Evolutionary conservation across 116 monocot genomes (phyloP).

Genomic region (Dioscorea cayenensis): DNA sequence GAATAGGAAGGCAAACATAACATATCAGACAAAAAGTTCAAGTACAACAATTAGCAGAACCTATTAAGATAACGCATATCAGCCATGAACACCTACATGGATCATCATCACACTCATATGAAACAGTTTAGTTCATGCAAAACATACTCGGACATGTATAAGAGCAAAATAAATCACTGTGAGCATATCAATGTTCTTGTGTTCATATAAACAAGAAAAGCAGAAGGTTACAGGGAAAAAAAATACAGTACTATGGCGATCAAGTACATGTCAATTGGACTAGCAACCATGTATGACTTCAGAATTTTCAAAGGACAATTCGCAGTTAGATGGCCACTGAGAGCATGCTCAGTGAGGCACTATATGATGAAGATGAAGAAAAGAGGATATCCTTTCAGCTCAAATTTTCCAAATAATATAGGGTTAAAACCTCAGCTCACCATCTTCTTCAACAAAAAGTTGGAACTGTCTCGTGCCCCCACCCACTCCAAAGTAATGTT

Average conservation of each 20-base stretch:
- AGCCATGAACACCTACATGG: not conserved
- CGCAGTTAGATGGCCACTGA: too few relatives aligned
- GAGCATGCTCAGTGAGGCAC: too few relatives aligned
- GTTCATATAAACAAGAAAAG: too few relatives aligned
- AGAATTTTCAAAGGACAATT: too few relatives aligned
- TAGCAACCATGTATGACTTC: not conserved
- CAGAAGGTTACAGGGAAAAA: not conserved
- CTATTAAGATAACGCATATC: too few relatives aligned
- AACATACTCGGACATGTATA: too few relatives aligned
- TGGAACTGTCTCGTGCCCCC: conserved; percentile 91
- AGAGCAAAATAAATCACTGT: too few relatives aligned
- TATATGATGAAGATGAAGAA: too few relatives aligned
- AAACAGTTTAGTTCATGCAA: not conserved
- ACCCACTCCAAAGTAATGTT: conserved; percentile 99
- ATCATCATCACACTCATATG: not conserved
- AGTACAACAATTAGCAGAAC: not conserved
- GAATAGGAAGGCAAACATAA: not conserved
- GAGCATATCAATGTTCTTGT: too few relatives aligned
- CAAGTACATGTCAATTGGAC: not conserved
- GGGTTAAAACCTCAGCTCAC: conserved; percentile 28
- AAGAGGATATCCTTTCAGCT: not conserved
- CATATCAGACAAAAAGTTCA: not conserved
- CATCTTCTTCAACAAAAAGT: conserved; percentile 69
- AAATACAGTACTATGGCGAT: not conserved
- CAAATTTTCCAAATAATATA: not conserved